phyloP scores from a whole-genome alignment of 495 filamentous ascomycete genomes.

The Lindgomyces ingoldianus region DNA sequence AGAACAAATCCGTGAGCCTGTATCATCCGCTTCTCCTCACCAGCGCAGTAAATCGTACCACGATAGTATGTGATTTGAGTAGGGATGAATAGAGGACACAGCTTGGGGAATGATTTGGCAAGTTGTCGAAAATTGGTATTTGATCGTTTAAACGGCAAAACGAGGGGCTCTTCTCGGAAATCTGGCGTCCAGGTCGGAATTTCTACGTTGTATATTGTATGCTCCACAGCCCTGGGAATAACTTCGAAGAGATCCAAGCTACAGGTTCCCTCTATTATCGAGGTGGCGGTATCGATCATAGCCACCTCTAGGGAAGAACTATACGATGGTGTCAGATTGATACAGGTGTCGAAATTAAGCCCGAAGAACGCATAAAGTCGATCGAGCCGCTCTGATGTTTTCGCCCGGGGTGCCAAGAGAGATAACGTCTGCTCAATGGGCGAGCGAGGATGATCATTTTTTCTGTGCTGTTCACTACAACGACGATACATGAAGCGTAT shows the following conservation, averaged over 20 bases:
- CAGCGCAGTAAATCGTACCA: background rate
- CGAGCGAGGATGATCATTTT: background rate
- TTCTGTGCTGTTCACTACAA: background rate
- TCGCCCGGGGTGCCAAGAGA: background rate
- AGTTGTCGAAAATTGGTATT: background rate
- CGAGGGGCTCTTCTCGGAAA: background rate
- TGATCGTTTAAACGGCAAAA: background rate
- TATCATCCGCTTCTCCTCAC: slow-evolving; percentile 2
- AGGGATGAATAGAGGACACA: slow-evolving; percentile 1
- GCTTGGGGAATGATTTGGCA: background rate
- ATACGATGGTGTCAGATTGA: slow-evolving; percentile 3
- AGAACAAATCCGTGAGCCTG: slow-evolving; percentile 5
- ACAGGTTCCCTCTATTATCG: background rate
- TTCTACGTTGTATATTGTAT: background rate
- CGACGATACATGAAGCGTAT: background rate
- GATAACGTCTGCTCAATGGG: slow-evolving; percentile 2
- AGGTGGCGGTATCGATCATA: slow-evolving; percentile 4
- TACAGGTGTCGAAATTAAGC: background rate
- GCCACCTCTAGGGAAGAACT: background rate
- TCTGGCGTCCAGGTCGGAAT: slow-evolving; percentile 6
- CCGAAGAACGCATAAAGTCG: slow-evolving; percentile 3
- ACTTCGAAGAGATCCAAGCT: background rate
- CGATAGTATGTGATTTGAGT: background rate
- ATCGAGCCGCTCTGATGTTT: background rate
- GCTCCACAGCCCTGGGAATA: background rate